Evolutionary conservation across 2,329 filamentous ascomycete genomes (phyloP), one percentile per base, ranked within the genome.

Genomic region (Cordyceps tenuipes): DNA sequence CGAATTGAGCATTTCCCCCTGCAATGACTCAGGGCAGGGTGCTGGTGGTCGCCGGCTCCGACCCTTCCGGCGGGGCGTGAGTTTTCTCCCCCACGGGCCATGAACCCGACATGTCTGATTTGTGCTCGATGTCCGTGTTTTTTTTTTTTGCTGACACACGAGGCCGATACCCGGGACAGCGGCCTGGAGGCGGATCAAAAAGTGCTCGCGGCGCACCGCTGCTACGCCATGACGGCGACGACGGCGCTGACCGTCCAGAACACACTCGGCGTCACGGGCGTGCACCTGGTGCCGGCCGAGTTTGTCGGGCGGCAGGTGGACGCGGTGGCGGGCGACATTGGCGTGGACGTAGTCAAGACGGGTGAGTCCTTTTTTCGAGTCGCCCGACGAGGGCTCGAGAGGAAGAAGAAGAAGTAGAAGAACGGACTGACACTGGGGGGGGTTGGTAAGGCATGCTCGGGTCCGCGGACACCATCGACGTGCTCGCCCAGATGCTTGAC

Each of bases 201-300:
- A 72, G 91, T 96, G 63, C 88, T 96, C 62, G 89, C 91, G 49
- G 90, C 90, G 19, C 91, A 97, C 82, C 87, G 88, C 62, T 94
- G 90, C 76, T 97, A 97, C 79, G 91, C 91, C 62, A 95, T 97
- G 86, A 97, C 93, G 55, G 91, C 92, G 23, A 97, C 93, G 10
- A 95, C 93, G 15, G 93, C 93, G 21, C 77, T 99, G 69, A 99
- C 94, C n/a, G 92, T 91, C 17, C 94, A 97, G 70, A 96, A 97
- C 73, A 99, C 94, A 0, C 80, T 83, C 57, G 91, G 91, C 5
- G 91, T 97, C 15, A 79, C 85, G 63, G 90, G 82, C 64, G 90
- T 97, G 56, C 90, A 96, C 69, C 77, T 88, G 60, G 83, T 89
- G 8, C 93, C 93, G 0, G 78, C 89, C 0, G 79, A 80, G 5